Evolutionary conservation across 441 rosid species (phyloP).

Genomic region (Melastoma candidum): DNA sequence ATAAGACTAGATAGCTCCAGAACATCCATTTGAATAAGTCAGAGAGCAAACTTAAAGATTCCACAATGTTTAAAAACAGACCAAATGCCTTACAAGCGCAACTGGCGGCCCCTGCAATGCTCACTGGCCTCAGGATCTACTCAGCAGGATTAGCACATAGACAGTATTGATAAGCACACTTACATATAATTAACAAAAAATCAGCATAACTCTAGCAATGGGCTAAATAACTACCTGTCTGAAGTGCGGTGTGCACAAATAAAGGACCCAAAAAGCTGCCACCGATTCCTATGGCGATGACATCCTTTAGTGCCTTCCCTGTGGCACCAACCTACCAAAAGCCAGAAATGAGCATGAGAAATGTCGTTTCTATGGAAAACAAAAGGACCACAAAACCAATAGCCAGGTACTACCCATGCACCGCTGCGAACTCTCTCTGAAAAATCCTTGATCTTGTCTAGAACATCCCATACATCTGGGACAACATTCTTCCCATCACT

Average conservation of each 20-base stretch:
- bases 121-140: conserved; percentile 74
- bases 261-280: no score
- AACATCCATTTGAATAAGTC: conserved; percentile 10
- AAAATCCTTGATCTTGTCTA: conserved; percentile 76
- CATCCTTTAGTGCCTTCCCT: conserved; percentile 71
- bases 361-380: not conserved
- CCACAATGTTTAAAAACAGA: conserved; percentile 41
- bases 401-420: conserved; percentile 57
- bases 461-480: conserved; percentile 83
- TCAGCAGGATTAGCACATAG: conserved; percentile 14
- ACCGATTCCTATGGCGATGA: conserved; percentile 79
- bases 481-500: conserved; percentile 86
- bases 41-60: conserved; percentile 31
- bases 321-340: conserved; percentile 86
- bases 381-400: conserved; percentile 10
- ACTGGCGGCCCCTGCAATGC: conserved; percentile 66
- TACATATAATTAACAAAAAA: not conserved
- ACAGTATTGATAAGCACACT: conserved; percentile 12
- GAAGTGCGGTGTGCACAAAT: conserved; percentile 76
- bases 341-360: conserved; percentile 14
- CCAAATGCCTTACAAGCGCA: conserved; percentile 62
- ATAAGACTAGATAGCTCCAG: conserved; percentile 3
- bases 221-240: conserved; percentile 46
- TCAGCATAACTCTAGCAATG: not conserved
- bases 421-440: conserved; percentile 90